These are phyloP conservation scores for Tolypocladium inflatum DNA, from an alignment of 2,329 filamentous ascomycete genomes.

Conservation along the genomic window DNA sequence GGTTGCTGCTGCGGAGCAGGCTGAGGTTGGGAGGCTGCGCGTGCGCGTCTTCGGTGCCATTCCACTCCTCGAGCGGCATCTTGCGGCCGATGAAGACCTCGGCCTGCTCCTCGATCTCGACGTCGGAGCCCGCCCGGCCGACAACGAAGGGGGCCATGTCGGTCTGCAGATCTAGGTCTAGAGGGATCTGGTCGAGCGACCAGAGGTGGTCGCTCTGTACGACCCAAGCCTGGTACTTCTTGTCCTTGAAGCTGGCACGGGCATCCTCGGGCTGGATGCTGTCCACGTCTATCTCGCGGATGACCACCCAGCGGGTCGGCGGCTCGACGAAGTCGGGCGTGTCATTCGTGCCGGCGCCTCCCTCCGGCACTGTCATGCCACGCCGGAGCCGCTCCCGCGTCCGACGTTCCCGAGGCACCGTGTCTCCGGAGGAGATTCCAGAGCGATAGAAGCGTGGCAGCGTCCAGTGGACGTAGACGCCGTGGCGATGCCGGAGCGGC, in stretches of 20 bases:
- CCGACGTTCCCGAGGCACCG: background rate
- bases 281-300: constrained; percentile 17
- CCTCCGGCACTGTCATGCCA: background rate
- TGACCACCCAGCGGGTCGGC: constrained; percentile 27
- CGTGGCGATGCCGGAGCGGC: constrained; percentile 19
- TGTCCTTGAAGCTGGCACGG: background rate
- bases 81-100: constrained; percentile 31
- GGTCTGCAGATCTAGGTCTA: constrained; percentile 23
- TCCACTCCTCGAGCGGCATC: constrained; percentile 5
- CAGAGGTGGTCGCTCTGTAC: constrained; percentile 27
- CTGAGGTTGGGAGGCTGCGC: constrained; percentile 3
- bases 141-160: constrained; percentile 29
- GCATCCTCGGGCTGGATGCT: constrained; percentile 4
- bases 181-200: constrained; percentile 19
- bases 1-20: constrained; percentile 16
- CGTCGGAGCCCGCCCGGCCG: constrained; percentile 3
- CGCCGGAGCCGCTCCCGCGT: constrained; percentile 1
- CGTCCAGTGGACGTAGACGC: constrained; percentile 32
- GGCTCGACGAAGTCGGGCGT: constrained; percentile 9
- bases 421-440: constrained; percentile 8
- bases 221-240: constrained; percentile 20
- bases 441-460: constrained; percentile 26
- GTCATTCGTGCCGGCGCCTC: background rate
- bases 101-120: constrained; percentile 24
- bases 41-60: background rate